Base-by-base conservation (phyloP, 2,329 filamentous ascomycete genomes). In the Beauveria sp. region DNA sequence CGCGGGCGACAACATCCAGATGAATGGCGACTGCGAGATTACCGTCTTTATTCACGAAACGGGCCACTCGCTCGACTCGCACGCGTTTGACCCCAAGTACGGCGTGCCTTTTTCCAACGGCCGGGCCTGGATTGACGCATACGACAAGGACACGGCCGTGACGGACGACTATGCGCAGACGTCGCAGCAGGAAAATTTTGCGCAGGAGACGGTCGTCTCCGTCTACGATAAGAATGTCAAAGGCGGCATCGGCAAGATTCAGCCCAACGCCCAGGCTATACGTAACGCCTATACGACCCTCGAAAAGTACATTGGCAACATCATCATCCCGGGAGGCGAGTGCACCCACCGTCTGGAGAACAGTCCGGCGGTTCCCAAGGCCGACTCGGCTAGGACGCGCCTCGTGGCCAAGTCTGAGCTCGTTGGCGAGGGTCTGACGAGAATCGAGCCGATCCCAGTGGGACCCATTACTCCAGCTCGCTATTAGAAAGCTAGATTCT, bases 141-240 rank as follows among this genome's bases (percentile, higher is more conserved):
- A 65, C 61, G 54, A 40, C 52, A 28, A 45, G 48, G 67, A 69
- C 63, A 46, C 59, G 22, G 60, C 60, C 45, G 62, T 63, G 48
- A 56, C 62, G 31, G 63, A 59, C 24, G 61, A 43, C 52, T 69
- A 70, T 60, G 62, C 52, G 14, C 55, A 55, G n/a, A 49, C 58
- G 14, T 64, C 62, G 20, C 68, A 66, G 65, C 55, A 62, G 38
- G 68, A 69, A 63, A 63, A 68, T 65, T 67, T 69, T 61, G 68
- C 68, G 9, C 67, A 70, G 64, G 58, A 65, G 57, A 68, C 62
- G 28, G 54, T 67, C 24, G 60, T 69, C 4, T 62, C 63, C n/a
- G 58, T 70, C 18, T 69, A 65, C 60, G 67, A 69, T 55, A 65
- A 63, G 54, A 56, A 64, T 58, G 67, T 69, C 20, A 64, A 65